Conservation (phyloP, 345 rosid genomes). For the Populus tremula region DNA sequence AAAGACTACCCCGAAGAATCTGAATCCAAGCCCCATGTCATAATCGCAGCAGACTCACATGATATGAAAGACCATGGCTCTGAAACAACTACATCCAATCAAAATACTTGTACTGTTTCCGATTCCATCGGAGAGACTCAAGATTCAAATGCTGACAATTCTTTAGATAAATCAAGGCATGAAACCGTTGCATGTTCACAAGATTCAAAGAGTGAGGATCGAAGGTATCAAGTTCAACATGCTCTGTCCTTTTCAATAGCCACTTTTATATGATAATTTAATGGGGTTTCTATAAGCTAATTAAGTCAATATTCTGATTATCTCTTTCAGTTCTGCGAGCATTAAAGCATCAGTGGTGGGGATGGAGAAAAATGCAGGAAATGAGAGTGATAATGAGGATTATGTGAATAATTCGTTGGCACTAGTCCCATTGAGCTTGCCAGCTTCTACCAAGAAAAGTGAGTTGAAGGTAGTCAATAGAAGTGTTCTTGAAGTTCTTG, state of each 20-base stretch:
- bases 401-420: conserved; percentile 43
- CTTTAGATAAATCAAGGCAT: conserved; percentile 8
- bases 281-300: not conserved
- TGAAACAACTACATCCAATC: conserved; percentile 10
- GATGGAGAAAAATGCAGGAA: conserved; percentile 12
- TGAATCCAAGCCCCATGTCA: conserved; percentile 28
- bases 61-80: conserved; percentile 15
- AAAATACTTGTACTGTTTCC: conserved; percentile 13
- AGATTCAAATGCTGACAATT: conserved; percentile 3
- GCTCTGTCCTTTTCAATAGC: not conserved
- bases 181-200: conserved; percentile 14
- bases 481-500: conserved; percentile 49
- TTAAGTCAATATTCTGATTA: not conserved
- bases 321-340: conserved; percentile 27
- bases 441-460: conserved; percentile 15
- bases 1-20: conserved; percentile 34
- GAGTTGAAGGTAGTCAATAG: conserved; percentile 24
- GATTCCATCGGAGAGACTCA: conserved; percentile 17
- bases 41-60: conserved; percentile 7
- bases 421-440: conserved; percentile 28
- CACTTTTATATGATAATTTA: not conserved
- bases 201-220: conserved; percentile 21
- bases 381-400: conserved; percentile 13
- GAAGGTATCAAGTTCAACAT: conserved; percentile 19
- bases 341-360: conserved; percentile 11